Conservation (phyloP, 164 flowering plant genomes). For the Platanus orientalis region DNA sequence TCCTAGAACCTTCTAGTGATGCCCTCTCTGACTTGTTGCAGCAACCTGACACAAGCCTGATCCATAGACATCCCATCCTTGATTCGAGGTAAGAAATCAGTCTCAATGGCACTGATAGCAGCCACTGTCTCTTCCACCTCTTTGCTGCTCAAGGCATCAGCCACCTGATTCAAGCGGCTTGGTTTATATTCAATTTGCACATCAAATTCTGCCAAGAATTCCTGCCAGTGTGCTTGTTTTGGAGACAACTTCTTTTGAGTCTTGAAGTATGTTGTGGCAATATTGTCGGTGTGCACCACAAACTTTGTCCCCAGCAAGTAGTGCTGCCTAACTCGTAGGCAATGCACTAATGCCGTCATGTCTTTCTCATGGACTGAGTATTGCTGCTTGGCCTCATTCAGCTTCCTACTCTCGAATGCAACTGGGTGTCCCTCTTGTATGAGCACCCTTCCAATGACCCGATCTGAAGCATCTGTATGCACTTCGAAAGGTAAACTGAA, state of each 20-base stretch:
- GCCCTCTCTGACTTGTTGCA: not conserved
- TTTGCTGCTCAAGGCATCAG: conserved; percentile 15
- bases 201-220: conserved; percentile 17
- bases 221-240: conserved; percentile 20
- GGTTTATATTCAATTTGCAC: no score
- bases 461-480: conserved; percentile 4
- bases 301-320: no score
- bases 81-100: no score
- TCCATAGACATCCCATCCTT: no score
- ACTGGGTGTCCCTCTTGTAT: conserved; percentile 5
- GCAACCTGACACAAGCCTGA: not conserved
- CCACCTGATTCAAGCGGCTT: conserved; percentile 14
- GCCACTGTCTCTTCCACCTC: not conserved
- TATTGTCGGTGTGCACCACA: conserved; percentile 17
- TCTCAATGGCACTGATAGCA: no score
- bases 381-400: conserved; percentile 1
- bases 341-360: not conserved
- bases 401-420: conserved; percentile 10
- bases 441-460: no score
- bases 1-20: conserved; percentile 1
- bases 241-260: no score
- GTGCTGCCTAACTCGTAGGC: not conserved
- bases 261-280: no score
- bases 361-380: no score
- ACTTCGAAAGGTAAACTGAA: conserved; percentile 10